phyloP scores from a whole-genome alignment of 2,329 filamentous ascomycete genomes.

The Dactylella cylindrospora region DNA sequence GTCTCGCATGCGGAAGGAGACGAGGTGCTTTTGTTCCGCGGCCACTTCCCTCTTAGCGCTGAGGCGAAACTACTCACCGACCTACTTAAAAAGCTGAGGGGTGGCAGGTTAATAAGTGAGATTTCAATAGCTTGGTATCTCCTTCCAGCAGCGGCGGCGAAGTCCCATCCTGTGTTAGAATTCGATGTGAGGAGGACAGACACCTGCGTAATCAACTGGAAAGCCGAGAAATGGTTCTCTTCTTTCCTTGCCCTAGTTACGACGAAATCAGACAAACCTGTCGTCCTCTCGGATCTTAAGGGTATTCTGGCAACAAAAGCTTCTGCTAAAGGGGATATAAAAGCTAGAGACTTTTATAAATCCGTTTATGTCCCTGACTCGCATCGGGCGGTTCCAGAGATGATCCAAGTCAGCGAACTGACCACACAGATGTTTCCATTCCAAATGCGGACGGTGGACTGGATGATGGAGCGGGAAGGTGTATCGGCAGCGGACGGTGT shows the following conservation, averaged over 20 bases:
- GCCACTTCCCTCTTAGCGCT: background rate
- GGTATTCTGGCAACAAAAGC: constrained; percentile 10
- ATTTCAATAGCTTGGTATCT: constrained; percentile 20
- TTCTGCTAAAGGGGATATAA: constrained; percentile 21
- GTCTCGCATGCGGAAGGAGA: background rate
- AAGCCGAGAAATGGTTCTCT: constrained; percentile 36
- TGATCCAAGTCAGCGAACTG: constrained; percentile 45
- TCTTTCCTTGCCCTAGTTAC: constrained; percentile 25
- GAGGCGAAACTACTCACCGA: background rate
- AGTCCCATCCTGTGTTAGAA: constrained; percentile 1
- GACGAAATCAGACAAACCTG: background rate
- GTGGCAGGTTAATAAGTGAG: constrained; percentile 1
- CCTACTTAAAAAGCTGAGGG: constrained; percentile 2
- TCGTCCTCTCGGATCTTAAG: constrained; percentile 19
- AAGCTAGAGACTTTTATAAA: constrained; percentile 46
- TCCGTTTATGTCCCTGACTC: constrained; percentile 44
- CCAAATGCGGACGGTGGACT: constrained; percentile 47
- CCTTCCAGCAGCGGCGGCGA: background rate
- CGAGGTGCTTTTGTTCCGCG: constrained; percentile 8
- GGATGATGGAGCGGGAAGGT: constrained; percentile 48
- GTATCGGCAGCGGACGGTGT: constrained; percentile 17
- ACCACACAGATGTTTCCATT: constrained; percentile 46
- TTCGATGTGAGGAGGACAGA: constrained; percentile 12
- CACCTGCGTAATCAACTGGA: constrained; percentile 36
- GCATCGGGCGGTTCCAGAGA: constrained; percentile 23